Evolutionary conservation across 2,329 filamentous ascomycete genomes (phyloP).

Genomic region (Xylaria hypoxylon): DNA sequence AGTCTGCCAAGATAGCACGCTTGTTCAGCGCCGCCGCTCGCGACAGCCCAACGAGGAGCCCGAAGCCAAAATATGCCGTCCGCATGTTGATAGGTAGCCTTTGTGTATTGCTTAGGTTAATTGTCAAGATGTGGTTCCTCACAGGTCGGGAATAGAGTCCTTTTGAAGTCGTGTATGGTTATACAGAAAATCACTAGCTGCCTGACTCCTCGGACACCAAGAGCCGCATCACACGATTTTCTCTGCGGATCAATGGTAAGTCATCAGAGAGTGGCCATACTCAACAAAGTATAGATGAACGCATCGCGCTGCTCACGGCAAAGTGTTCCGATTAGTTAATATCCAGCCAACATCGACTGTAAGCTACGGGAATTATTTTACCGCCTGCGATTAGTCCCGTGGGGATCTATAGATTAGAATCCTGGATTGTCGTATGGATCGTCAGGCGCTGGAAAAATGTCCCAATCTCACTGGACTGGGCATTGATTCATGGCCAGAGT

Average conservation of each 20-base stretch:
- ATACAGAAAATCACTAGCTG: conserved; percentile 34
- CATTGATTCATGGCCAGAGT: conserved; percentile 10
- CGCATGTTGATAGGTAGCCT: conserved; percentile 40
- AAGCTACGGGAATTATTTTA: conserved; percentile 42
- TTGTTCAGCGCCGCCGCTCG: conserved; percentile 44
- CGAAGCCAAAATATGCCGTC: conserved; percentile 40
- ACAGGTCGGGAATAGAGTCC: conserved; percentile 15
- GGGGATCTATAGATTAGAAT: conserved; percentile 36
- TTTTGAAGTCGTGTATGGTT: conserved; percentile 30
- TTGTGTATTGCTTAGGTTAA: conserved; percentile 8
- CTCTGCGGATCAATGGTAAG: conserved; percentile 39
- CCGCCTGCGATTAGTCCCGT: conserved; percentile 33
- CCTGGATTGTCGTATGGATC: conserved; percentile 28
- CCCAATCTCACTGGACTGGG: conserved; percentile 28
- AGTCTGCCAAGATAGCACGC: conserved; percentile 47
- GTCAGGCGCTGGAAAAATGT: conserved; percentile 39
- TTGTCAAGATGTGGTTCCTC: conserved; percentile 1
- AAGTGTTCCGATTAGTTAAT: conserved; percentile 48
- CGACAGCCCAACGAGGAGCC: conserved; percentile 43
- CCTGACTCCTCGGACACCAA: conserved; percentile 25
- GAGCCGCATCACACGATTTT: conserved; percentile 43
- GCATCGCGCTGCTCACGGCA: conserved; percentile 42
- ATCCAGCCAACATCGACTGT: conserved; percentile 41
- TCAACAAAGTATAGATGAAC: conserved; percentile 42
- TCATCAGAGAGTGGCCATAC: conserved; percentile 38